Evolutionary conservation across 2,329 filamentous ascomycete species (phyloP), one percentile per base, ranked within the genome.

Genomic region (Lachnellula subtilissima): DNA sequence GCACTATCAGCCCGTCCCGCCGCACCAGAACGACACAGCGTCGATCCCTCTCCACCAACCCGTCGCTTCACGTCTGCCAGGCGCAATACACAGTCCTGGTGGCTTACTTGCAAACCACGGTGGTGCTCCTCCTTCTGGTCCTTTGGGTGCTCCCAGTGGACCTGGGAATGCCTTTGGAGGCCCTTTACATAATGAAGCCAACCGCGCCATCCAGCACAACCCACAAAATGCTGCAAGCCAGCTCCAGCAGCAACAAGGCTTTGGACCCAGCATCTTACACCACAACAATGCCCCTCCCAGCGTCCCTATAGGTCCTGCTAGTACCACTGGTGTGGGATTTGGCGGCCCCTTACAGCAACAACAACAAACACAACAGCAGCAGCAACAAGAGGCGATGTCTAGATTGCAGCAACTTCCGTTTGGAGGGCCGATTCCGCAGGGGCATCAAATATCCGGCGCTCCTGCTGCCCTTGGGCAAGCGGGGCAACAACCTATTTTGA

Each of bases 1-100:
- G 45, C 81, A 84, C 51, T 86, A 85, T 67, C 87, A 86, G 64
- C 81, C 83, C 19, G 69, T 72, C 50, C 82, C 88, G 58, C 85
- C 87, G 25, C 91, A 94, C 69, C 92, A 97, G 72, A 94, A 88
- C 73, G 92, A 89, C 69, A 86, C 89, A 40, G 90, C 88, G 55
- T 91, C 92, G 2, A 89, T 96, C 53, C 91, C 92, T 53, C 87
- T 97, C 65, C 93, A 97, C 73, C 93, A 97, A 72, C 93, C 93
- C 5, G 91, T 97, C 57, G 93, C 93, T 60, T 85, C 91, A 69
- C 79, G 92, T 73, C 78, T 91, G 60, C 75, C 87, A 55, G 88
- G 86, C 61, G 88, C 90, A 52, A 95, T 97, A 55, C 93, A 96
- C 70, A 95, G 91, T 47, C 93, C 93, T 1, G 93, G 94, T 63